Evolutionary conservation across 106 monocot species (phyloP), one percentile per base, ranked within the genome.

Genomic region (Amphibolis antarctica): DNA sequence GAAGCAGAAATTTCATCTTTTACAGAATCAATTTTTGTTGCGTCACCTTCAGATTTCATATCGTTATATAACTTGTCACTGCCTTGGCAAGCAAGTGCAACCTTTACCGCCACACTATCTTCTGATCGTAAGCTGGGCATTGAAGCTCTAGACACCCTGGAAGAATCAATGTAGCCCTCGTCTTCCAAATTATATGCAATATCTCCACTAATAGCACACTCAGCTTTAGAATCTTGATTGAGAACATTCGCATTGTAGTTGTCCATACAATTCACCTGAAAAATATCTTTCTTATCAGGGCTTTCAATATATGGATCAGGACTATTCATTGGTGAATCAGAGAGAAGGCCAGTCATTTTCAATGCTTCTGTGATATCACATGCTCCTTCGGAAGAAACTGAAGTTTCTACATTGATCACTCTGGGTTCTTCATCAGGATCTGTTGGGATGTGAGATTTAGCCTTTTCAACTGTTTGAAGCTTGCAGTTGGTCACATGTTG

Each of bases 251-350:
- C 55, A 51, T 49, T 24, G 30, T 24, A 27, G 29, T 62, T 25
- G 22, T 73, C 56, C 21, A 14, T 59, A 26, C 19, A 59, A 22
- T 59, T 55, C 44, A 42, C 58, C 65, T 63, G 51, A 58, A 42
- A 44, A 7, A n/a, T 14, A 42, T 36, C 36, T 36, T 71, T 49
- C 42, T 13, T 23, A 49, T 49, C n/a, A 19, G 49, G 49, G 49
- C n/a, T 19, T 17, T 49, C 17, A 0, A 15, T 17, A 68, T 27
- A 22, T 50, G 50, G 50, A 28, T 24, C 62, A 24, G 92, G 88
- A 63, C 88, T 88, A 42, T 66, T 74, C 62, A 88, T 84, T 66
- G 92, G 92, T 68, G 92, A 82, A 69, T 92, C 92, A 48, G 82
- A 85, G 15, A 64, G 66, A 47, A 92, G 88, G 23, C 92, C 92